These are phyloP conservation scores for Botrytis fabae DNA, from an alignment of 2,329 filamentous ascomycete species.

Conservation along the genomic window DNA sequence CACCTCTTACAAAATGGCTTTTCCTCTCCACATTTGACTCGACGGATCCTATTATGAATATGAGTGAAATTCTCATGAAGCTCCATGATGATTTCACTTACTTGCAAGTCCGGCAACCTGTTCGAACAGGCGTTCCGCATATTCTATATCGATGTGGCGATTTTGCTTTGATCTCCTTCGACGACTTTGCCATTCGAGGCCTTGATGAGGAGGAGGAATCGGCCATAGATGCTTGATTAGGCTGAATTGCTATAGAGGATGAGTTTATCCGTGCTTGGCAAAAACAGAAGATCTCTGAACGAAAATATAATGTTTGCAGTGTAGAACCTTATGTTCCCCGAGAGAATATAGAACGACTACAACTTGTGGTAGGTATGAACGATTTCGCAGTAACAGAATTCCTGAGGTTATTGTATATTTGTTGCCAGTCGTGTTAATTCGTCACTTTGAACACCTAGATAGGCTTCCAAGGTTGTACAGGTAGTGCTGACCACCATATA, in stretches of 20 bases:
- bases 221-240: neutral
- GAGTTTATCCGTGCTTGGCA: neutral
- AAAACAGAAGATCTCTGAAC: neutral
- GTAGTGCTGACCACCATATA: constrained; percentile 17
- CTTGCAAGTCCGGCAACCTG: constrained; percentile 39
- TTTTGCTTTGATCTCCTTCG: constrained; percentile 29
- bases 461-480: neutral
- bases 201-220: neutral
- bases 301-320: neutral
- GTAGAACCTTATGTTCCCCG: neutral
- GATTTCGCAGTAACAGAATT: neutral
- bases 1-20: constrained; percentile 39
- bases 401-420: neutral
- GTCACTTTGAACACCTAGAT: neutral
- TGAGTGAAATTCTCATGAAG: constrained; percentile 1
- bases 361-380: neutral
- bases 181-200: neutral
- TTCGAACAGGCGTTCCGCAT: constrained; percentile 37
- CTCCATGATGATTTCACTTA: constrained; percentile 23
- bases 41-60: constrained; percentile 32
- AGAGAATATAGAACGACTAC: neutral
- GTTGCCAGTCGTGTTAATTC: neutral
- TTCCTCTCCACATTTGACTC: constrained; percentile 40
- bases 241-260: neutral
- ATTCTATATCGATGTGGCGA: constrained; percentile 34